phyloP scores from a whole-genome alignment of 176 grass and related monocot species.

The Tuctoria greenei region DNA sequence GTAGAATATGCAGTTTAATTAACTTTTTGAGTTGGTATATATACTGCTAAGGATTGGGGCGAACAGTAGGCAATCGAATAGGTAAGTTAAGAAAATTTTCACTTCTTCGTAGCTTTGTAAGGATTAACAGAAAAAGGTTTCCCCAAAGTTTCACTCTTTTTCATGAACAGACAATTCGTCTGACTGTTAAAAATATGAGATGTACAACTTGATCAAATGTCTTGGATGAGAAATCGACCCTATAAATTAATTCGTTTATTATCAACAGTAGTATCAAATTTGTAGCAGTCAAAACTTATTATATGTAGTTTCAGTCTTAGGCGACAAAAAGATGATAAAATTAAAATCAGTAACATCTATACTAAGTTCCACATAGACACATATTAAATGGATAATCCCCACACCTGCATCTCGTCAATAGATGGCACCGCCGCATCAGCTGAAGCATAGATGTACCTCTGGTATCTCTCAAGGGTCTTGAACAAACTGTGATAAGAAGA shows the following conservation, averaged over 20 bases:
- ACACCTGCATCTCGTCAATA: constrained; percentile 58
- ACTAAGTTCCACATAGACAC: neutral
- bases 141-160: too few relatives aligned
- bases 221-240: neutral
- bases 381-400: constrained; percentile 9
- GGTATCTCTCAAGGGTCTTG: constrained; percentile 77
- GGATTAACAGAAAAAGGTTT: neutral
- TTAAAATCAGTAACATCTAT: neutral
- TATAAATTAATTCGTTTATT: neutral
- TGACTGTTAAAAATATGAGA: neutral
- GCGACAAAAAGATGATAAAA: neutral
- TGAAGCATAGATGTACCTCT: constrained; percentile 55
- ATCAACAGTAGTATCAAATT: neutral
- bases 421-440: constrained; percentile 43
- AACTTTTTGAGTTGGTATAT: neutral
- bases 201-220: neutral
- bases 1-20: neutral
- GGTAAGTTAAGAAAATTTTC: neutral
- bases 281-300: neutral
- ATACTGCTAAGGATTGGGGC: neutral
- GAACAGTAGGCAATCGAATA: neutral
- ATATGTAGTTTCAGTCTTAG: neutral
- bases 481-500: constrained; percentile 50
- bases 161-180: too few relatives aligned
- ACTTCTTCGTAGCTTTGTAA: neutral